Evolutionary conservation across 768 basidiomycete genomes (phyloP).

Genomic region (Lentinula sp.): DNA sequence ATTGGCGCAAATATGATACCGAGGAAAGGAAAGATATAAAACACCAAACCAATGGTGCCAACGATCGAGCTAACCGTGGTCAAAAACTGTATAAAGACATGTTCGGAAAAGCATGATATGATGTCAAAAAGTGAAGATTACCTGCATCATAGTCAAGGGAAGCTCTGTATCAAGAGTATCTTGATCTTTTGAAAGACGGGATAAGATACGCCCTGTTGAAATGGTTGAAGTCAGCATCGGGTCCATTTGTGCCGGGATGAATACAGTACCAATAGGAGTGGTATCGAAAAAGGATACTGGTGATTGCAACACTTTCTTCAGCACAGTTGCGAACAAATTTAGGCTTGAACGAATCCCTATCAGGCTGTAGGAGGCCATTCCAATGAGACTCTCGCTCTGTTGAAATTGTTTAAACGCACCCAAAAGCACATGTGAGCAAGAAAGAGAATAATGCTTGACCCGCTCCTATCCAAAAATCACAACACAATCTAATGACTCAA

Average conservation of each 20-base stretch:
- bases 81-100: not conserved
- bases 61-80: not conserved
- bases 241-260: not conserved
- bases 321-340: conserved; percentile 49
- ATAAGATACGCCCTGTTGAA: conserved; percentile 47
- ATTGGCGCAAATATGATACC: conserved; percentile 59
- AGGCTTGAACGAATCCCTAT: conserved; percentile 35
- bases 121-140: conserved; percentile 12
- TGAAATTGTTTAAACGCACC: conserved; percentile 27
- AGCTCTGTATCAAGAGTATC: conserved; percentile 50
- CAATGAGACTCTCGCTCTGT: not conserved
- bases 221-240: not conserved
- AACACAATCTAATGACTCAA: not conserved
- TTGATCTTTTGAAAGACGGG: conserved; percentile 57
- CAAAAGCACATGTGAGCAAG: conserved; percentile 39
- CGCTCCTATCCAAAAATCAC: conserved; percentile 24
- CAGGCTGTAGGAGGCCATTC: conserved; percentile 19
- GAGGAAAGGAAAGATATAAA: conserved; percentile 63
- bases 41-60: conserved; percentile 33
- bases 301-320: conserved; percentile 52
- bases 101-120: not conserved
- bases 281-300: conserved; percentile 69
- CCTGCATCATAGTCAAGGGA: conserved; percentile 41
- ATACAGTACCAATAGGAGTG: conserved; percentile 51
- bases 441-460: conserved; percentile 49